Percentiles rank a stretch among this genome's conserved stretches.
Conservation (phyloP, 306 rosid genomes). For the Corylus americana region DNA sequence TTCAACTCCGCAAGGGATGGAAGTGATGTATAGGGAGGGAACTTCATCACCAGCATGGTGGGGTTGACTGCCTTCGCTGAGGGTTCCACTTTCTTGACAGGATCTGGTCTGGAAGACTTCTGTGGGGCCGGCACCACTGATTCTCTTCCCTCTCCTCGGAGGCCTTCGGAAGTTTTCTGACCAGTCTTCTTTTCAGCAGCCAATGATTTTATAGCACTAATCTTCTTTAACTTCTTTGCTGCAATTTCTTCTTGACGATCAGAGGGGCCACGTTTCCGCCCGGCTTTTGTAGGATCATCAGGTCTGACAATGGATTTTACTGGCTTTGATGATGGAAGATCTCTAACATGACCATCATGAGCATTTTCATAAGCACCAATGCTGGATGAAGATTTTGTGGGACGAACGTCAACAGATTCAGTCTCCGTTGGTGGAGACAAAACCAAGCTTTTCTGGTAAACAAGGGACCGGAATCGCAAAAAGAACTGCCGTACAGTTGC, state of each 20-base stretch:
- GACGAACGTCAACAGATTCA: conserved; percentile 49
- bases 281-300: conserved; percentile 71
- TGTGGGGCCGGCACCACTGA: conserved; percentile 37
- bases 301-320: conserved; percentile 65
- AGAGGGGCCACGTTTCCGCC: conserved; percentile 80
- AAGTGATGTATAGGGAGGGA: conserved; percentile 87
- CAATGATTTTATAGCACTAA: conserved; percentile 60
- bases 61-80: conserved; percentile 58
- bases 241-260: conserved; percentile 95
- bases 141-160: conserved; percentile 60
- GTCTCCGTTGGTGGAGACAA: conserved; percentile 58
- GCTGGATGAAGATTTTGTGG: conserved; percentile 39
- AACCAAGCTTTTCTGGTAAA: conserved; percentile 77
- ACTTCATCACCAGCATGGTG: conserved; percentile 81
- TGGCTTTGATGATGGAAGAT: conserved; percentile 44
- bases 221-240: conserved; percentile 79
- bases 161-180: conserved; percentile 55
- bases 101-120: conserved; percentile 42
- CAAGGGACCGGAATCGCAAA: conserved; percentile 78
- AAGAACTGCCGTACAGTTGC: conserved; percentile 56
- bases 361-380: conserved; percentile 38
- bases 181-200: conserved; percentile 61
- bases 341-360: conserved; percentile 50
- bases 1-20: conserved; percentile 92
- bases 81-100: conserved; percentile 45